phyloP scores from a whole-genome alignment of 495 filamentous ascomycete species.

The Cryomyces minteri region DNA sequence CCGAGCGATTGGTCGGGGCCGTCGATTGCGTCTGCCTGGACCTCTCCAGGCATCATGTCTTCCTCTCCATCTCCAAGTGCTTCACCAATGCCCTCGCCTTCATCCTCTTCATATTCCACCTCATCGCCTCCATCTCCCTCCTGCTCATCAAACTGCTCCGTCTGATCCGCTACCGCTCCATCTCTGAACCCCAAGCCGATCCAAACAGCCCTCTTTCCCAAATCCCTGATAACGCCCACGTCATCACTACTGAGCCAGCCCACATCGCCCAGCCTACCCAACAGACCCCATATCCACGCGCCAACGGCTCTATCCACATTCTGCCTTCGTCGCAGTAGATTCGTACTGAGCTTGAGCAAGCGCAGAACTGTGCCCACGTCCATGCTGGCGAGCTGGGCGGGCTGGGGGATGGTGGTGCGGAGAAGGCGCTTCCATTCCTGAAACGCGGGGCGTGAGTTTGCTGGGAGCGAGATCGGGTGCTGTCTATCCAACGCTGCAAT shows the following conservation, averaged over 20 bases:
- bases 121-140: background rate
- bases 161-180: background rate
- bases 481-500: constrained; percentile 32
- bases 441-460: constrained; percentile 17
- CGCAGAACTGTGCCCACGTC: constrained; percentile 38
- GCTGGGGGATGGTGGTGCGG: constrained; percentile 38
- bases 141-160: background rate
- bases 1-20: too few species aligned
- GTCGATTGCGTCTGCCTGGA: background rate
- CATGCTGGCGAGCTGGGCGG: constrained; percentile 52
- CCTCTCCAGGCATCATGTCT: background rate
- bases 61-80: constrained; percentile 1
- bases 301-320: constrained; percentile 29
- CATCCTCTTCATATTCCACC: background rate
- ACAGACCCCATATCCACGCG: constrained; percentile 43
- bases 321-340: constrained; percentile 27
- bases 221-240: constrained; percentile 36
- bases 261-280: constrained; percentile 35
- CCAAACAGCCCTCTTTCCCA: constrained; percentile 37
- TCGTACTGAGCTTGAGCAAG: constrained; percentile 24
- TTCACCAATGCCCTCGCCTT: constrained; percentile 3
- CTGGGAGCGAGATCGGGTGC: constrained; percentile 36
- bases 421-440: constrained; percentile 33
- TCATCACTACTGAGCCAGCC: constrained; percentile 38
- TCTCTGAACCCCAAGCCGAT: constrained; percentile 11